Evolutionary conservation across 148 eudicot species (phyloP).

Genomic region (Selenicereus undatus): DNA sequence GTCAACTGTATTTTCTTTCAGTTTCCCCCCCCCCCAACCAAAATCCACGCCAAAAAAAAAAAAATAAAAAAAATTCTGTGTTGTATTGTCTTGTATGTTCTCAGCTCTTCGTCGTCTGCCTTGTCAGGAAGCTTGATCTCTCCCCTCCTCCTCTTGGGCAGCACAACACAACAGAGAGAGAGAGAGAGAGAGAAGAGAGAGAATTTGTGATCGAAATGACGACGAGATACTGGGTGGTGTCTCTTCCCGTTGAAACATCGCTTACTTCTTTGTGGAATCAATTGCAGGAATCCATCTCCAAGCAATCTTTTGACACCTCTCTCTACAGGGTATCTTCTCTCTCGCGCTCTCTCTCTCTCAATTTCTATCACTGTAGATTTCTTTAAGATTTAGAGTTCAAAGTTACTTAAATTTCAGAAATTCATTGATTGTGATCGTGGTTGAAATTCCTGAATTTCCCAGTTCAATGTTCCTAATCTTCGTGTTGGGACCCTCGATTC

Average conservation of each 20-base stretch:
- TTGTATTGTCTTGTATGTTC: not conserved
- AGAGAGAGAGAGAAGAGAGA: constrained; percentile 23
- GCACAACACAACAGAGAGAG: not conserved
- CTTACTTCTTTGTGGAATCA: constrained; percentile 66
- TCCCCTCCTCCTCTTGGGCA: not conserved
- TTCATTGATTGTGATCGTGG: not conserved
- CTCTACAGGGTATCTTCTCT: constrained; percentile 55
- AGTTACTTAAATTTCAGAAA: not conserved
- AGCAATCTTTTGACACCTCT: constrained; percentile 76
- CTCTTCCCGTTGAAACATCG: constrained; percentile 68
- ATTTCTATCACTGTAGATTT: too few species aligned
- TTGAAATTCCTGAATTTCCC: constrained; percentile 26
- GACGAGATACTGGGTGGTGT: constrained; percentile 82
- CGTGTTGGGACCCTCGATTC: constrained; percentile 93
- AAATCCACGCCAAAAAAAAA: too few species aligned
- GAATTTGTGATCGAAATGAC: constrained; percentile 46
- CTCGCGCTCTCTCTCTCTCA: not conserved
- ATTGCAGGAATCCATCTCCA: constrained; percentile 83
- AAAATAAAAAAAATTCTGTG: not conserved
- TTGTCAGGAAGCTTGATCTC: constrained; percentile 7
- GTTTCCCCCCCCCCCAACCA: too few species aligned
- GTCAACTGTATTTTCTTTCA: too few species aligned
- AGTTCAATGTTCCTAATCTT: constrained; percentile 96
- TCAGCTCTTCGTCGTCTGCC: constrained; percentile 7
- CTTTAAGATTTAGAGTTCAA: not conserved